These are phyloP conservation scores for Hypericum perforatum DNA, from an alignment of 345 rosid species.

Conservation along the genomic window DNA sequence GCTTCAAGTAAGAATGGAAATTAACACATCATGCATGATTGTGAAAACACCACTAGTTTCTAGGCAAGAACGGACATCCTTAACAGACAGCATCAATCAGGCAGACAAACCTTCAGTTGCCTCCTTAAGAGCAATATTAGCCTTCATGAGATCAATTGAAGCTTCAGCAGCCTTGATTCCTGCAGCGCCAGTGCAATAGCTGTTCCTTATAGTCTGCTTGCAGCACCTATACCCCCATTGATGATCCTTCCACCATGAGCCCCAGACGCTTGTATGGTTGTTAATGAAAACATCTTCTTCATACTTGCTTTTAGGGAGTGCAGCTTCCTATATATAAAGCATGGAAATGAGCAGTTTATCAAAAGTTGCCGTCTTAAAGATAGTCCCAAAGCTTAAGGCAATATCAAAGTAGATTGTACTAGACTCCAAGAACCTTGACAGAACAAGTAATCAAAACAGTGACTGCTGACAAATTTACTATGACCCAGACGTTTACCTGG, in stretches of 20 bases:
- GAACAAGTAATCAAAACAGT: too few relatives aligned
- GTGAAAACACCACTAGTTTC: too few relatives aligned
- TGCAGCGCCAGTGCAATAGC: conserved; percentile 71
- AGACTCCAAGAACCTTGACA: too few relatives aligned
- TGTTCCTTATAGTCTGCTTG: conserved; percentile 55
- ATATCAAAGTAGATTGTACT: too few relatives aligned
- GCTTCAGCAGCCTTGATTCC: conserved; percentile 83
- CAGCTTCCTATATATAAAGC: conserved; percentile 26
- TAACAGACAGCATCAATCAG: too few relatives aligned
- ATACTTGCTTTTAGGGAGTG: conserved; percentile 53
- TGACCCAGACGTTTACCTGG: conserved; percentile 25
- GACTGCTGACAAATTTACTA: background rate
- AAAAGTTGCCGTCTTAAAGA: too few relatives aligned
- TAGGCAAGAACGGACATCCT: too few relatives aligned
- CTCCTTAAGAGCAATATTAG: conserved; percentile 50
- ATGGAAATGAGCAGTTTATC: background rate
- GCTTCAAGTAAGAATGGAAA: background rate
- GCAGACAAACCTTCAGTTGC: conserved; percentile 34
- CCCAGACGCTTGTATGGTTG: conserved; percentile 75
- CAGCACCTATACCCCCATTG: conserved; percentile 88
- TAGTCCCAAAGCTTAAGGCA: too few relatives aligned
- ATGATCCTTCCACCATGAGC: conserved; percentile 92
- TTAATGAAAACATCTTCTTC: conserved; percentile 48
- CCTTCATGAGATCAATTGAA: conserved; percentile 54
- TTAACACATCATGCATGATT: too few relatives aligned